Conservation (phyloP, 2,329 filamentous ascomycete genomes). For the Calonectria pseudoreteaudii region DNA sequence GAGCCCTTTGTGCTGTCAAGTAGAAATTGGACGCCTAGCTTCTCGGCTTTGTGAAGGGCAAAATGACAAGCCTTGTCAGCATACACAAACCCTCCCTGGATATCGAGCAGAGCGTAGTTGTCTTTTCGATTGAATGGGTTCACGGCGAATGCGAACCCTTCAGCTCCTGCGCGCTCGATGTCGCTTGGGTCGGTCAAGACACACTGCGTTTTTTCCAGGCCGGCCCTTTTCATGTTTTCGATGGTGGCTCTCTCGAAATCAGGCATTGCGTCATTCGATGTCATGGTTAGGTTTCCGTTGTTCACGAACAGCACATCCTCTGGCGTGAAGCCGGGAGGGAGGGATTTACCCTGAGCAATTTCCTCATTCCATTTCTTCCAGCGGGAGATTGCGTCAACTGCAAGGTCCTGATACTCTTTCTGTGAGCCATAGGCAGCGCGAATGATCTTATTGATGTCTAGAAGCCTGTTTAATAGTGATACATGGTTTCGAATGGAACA, state of each 20-base stretch:
- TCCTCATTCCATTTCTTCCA: constrained; percentile 20
- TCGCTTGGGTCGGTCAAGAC: constrained; percentile 24
- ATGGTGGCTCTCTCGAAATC: constrained; percentile 12
- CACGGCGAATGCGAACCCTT: constrained; percentile 47
- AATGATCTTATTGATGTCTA: constrained; percentile 20
- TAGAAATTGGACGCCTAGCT: constrained; percentile 55
- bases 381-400: constrained; percentile 10
- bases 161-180: constrained; percentile 40
- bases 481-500: not conserved
- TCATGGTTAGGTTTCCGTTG: constrained; percentile 18
- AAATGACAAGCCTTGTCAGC: constrained; percentile 60
- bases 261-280: not conserved
- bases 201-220: constrained; percentile 1
- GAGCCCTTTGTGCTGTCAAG: constrained; percentile 47
- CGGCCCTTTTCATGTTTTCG: constrained; percentile 10
- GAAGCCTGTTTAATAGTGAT: not conserved
- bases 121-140: constrained; percentile 52
- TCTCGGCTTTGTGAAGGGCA: constrained; percentile 56
- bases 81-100: constrained; percentile 56
- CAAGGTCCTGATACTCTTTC: constrained; percentile 9
- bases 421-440: constrained; percentile 14
- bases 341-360: not conserved
- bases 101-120: constrained; percentile 56
- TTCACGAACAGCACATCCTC: constrained; percentile 12
- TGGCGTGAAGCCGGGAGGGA: not conserved